These are phyloP conservation scores for Xylaria digitata DNA, from an alignment of 2,329 filamentous ascomycete genomes.

Conservation along the genomic window DNA sequence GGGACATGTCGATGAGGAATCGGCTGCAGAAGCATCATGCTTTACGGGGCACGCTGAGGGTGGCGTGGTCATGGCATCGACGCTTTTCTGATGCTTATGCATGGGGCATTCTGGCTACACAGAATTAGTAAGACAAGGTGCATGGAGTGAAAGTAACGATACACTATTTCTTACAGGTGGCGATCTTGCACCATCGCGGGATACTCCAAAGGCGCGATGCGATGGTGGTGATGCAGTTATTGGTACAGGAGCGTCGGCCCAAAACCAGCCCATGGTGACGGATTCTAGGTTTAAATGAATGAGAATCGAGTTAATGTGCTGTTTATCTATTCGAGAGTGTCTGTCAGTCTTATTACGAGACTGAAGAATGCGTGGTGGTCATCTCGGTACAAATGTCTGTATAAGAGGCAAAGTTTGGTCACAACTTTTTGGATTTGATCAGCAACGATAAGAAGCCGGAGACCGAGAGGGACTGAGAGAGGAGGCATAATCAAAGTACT, in stretches of 20 bases:
- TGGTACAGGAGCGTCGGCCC: conserved; percentile 63
- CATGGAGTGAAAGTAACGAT: not conserved
- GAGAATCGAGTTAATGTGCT: not conserved
- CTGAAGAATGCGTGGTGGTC: conserved; percentile 5
- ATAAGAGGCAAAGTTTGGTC: conserved; percentile 21
- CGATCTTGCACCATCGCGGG: conserved; percentile 46
- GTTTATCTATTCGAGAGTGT: not conserved
- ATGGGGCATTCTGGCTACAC: conserved; percentile 66
- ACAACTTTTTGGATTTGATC: conserved; percentile 29
- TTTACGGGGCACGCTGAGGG: conserved; percentile 50
- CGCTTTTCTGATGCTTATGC: conserved; percentile 62
- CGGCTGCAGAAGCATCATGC: conserved; percentile 37
- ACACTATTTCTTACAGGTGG: conserved; percentile 55
- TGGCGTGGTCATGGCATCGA: conserved; percentile 57
- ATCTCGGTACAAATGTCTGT: not conserved
- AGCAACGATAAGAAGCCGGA: conserved; percentile 30
- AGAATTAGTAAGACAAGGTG: conserved; percentile 40
- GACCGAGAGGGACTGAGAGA: not conserved
- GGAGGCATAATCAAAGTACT: not conserved
- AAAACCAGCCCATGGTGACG: conserved; percentile 71
- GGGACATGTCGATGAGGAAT: conserved; percentile 53
- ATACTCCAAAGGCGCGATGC: conserved; percentile 41
- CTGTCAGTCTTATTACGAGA: not conserved
- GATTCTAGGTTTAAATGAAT: not conserved
- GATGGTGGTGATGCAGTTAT: conserved; percentile 41